Evolutionary conservation across 164 flowering plant genomes (phyloP), one percentile per base, ranked within the genome.

Genomic region (Sedum album): DNA sequence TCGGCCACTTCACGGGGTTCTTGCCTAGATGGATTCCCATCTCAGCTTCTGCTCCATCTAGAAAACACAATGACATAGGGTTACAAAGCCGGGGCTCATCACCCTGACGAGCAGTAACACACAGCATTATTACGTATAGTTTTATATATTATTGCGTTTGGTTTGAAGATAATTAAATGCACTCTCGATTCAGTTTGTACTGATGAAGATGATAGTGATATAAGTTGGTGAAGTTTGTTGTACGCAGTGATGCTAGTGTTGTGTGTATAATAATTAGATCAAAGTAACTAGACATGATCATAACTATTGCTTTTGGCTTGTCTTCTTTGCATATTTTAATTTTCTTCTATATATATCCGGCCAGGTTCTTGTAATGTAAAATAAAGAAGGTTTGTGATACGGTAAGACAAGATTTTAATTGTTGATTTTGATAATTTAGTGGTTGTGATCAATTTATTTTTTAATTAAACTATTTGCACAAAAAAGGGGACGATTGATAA

Each of bases 11-110:
- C 62, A 57, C 28, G 62, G 62, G 62, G 3, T 57, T 57, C 33
- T 28, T 57, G 35, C 62, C 62, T 2, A 57, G 62, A 57, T 33
- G 62, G 33, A 57, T 57, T 11, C 62, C 62, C 33, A 57, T 57
- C 62, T 57, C 62, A 33, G 33, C 62, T 57, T 57, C 62, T 28
- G 31, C 62, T 57, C 62, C 62, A 14, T 57, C 62, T 11, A 57
- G 35, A 57, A 57, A 57, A 28, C 35, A 57, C 20, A 57, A 57
- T 28, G 62, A 57, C 62, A 18, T 57, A 57, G 62, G 62, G n/a
- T 30, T 57, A 28, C 62, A 28, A 57, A 57, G 62, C 20, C 20
- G 35, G 31, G 28, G 20, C 31, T 57, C 62, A 57, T 57, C 62
- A 17, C 62, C 62, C n/a, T 57, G 33, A 57, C 23, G 60, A 53